Conservation (phyloP, 495 filamentous ascomycete species). For the Melanomma pulvis-pyrius region DNA sequence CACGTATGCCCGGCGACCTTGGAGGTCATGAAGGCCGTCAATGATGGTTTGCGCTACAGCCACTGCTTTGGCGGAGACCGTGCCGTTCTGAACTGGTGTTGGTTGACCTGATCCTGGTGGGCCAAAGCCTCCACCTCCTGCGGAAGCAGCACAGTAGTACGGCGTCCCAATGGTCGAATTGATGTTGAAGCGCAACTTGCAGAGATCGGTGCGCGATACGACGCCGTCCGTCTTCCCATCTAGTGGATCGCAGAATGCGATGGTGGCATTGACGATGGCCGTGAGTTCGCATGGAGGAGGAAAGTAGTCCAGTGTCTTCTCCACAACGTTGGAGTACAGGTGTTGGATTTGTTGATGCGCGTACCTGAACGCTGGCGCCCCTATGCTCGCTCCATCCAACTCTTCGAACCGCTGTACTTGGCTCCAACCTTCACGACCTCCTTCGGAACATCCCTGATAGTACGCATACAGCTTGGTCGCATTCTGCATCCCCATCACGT, state of each 20-base stretch:
- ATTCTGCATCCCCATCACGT: constrained; percentile 41
- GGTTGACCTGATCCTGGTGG: neutral
- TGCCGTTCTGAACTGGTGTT: constrained; percentile 9
- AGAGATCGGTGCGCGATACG: constrained; percentile 56
- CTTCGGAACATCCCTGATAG: constrained; percentile 58
- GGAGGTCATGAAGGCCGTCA: constrained; percentile 51
- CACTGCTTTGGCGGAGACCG: constrained; percentile 11
- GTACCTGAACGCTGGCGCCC: constrained; percentile 58
- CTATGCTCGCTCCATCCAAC: constrained; percentile 54
- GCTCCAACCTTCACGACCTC: constrained; percentile 57
- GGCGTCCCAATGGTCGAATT: constrained; percentile 50
- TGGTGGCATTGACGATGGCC: constrained; percentile 56
- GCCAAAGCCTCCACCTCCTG: neutral
- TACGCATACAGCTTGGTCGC: constrained; percentile 54
- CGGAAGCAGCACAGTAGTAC: constrained; percentile 53
- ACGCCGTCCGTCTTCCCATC: constrained; percentile 59
- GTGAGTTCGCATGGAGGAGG: constrained; percentile 56
- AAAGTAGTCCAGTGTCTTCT: constrained; percentile 54
- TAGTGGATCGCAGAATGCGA: constrained; percentile 55
- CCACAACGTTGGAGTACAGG: constrained; percentile 50
- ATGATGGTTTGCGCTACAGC: constrained; percentile 49
- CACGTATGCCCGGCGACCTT: constrained; percentile 52
- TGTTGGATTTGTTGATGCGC: constrained; percentile 57
- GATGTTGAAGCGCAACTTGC: constrained; percentile 53
- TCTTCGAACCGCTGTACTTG: constrained; percentile 57